Base-by-base conservation (phyloP, 176 grass and related monocot genomes). In the Tillandsia fasciculata region DNA sequence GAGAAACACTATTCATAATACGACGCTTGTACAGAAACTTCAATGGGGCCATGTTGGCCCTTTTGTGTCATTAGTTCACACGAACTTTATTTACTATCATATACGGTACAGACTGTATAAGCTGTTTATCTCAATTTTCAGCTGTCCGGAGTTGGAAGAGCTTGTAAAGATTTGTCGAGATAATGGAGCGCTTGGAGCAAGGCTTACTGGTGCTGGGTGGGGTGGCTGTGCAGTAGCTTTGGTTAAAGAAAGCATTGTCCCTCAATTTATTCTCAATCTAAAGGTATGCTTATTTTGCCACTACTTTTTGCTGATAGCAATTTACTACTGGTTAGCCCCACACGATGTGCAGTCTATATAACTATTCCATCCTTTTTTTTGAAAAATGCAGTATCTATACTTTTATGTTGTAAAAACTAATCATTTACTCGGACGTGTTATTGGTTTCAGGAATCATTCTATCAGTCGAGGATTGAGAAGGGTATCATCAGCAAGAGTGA, bases 81-180 rank as follows among this genome's bases (percentile, higher is more conserved):
- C 14, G 5, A 17, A 17, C 54, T 59, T 59, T 59, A 14, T 59
- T 18, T 59, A 22, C 54, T 59, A 59, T 59, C 54, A 20, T 59
- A 18, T 59, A 14, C 54, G 9, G 54, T 59, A 59, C 20, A 2
- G 14, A 18, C 54, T 8, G 54, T 59, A 10, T 17, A n/a, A 17
- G 54, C n/a, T 1, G n/a, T 20, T 59, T 22, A 0, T 59, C 20
- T 59, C 14, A 59, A 42, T 42, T 42, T 33, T 52, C 69, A 97
- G 94, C 65, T 97, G 94, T 76, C 81, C 89, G 3, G 94, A 97
- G 74, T 83, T 97, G 74, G 94, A 97, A 70, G 94, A 97, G 79
- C 83, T 97, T 82, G 86, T 90, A 50, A 87, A 97, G 57, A 77
- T 92, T 64, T 92, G 94, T 15, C 73, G 82, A 83, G 86, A 90